Evolutionary conservation across 176 grass and related monocot species (phyloP).

Genomic region (Oryza coarctata): DNA sequence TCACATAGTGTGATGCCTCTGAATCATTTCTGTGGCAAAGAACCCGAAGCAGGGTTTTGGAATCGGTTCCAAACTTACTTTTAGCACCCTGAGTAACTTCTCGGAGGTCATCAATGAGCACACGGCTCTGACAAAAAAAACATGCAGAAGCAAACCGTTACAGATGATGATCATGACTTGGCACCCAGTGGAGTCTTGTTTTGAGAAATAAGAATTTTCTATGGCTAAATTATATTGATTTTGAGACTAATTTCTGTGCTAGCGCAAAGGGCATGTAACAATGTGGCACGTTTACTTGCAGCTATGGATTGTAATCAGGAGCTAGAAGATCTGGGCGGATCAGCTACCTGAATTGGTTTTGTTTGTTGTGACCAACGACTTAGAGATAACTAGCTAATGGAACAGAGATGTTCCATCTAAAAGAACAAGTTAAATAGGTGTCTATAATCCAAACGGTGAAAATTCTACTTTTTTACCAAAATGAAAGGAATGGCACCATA

Average conservation of each 20-base stretch:
- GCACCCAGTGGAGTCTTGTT: not conserved
- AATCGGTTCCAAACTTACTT: conserved; percentile 77
- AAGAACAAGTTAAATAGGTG: not conserved
- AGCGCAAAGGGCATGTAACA: not conserved
- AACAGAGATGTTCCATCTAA: not conserved
- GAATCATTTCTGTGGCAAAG: conserved; percentile 97
- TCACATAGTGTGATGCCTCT: conserved; percentile 95
- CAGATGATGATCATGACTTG: not conserved
- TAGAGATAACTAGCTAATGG: not conserved
- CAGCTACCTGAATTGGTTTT: not conserved
- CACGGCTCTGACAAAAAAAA: conserved; percentile 59
- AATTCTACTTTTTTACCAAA: not conserved
- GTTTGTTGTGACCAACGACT: not conserved
- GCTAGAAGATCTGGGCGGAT: not conserved
- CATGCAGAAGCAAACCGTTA: conserved; percentile 13
- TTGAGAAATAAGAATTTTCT: not conserved
- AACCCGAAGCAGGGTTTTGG: conserved; percentile 83
- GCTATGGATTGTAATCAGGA: not conserved
- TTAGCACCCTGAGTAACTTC: conserved; percentile 79
- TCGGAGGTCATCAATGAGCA: conserved; percentile 86
- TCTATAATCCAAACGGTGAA: not conserved
- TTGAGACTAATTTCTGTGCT: not conserved
- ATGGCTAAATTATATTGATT: not conserved
- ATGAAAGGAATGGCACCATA: not conserved
- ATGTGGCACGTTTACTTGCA: not conserved